These are phyloP conservation scores for Blastocystis sp. DNA, from an alignment of 352 stramenopile species.

Conservation along the genomic window DNA sequence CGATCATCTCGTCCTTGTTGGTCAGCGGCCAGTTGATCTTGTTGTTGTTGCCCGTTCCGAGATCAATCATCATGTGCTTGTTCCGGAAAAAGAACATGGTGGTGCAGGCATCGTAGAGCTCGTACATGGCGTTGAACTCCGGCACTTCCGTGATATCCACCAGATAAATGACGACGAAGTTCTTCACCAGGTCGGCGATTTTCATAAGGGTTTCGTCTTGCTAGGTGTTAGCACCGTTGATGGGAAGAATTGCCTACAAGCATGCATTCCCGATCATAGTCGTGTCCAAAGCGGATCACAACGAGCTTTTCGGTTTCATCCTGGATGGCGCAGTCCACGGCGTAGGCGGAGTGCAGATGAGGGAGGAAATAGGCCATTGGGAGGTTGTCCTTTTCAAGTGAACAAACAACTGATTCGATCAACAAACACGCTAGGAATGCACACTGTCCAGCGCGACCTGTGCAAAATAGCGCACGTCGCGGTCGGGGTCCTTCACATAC, in stretches of 20 bases:
- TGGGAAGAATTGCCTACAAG: conserved; percentile 88
- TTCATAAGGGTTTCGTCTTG: conserved; percentile 70
- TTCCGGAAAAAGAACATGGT: conserved; percentile 99
- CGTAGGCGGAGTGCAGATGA: conserved; percentile 91
- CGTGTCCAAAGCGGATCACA: conserved; percentile 95
- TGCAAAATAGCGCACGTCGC: conserved; percentile 45
- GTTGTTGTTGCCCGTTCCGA: conserved; percentile 99
- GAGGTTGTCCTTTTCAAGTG: conserved; percentile 14
- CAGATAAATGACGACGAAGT: conserved; percentile 96
- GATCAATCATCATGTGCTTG: conserved; percentile 99
- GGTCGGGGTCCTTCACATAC: conserved; percentile 23
- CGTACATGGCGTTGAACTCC: conserved; percentile 99
- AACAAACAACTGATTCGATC: background rate
- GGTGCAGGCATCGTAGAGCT: conserved; percentile 92
- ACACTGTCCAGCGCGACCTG: background rate
- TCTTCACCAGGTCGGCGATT: conserved; percentile 96
- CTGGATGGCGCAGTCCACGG: conserved; percentile 97
- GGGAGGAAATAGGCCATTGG: conserved; percentile 93
- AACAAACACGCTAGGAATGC: background rate
- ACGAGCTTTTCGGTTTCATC: conserved; percentile 96
- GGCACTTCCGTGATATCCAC: conserved; percentile 89
- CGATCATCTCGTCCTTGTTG: conserved; percentile 96
- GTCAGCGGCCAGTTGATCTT: conserved; percentile 97
- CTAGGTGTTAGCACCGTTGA: conserved; percentile 71
- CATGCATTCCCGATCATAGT: conserved; percentile 95